These are phyloP conservation scores for Melastoma candidum DNA, from an alignment of 441 rosid genomes.

Conservation along the genomic window DNA sequence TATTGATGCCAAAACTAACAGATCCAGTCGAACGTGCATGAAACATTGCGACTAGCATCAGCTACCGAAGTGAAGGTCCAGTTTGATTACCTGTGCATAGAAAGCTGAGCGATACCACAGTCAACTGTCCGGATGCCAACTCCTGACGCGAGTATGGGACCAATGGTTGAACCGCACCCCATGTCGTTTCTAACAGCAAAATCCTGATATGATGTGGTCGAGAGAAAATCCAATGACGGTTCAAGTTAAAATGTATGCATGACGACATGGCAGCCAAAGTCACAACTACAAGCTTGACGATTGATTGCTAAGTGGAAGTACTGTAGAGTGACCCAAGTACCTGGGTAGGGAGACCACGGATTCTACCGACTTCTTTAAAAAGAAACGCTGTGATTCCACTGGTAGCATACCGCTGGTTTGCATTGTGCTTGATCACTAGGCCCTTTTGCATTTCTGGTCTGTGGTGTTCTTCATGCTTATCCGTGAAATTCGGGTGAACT, in stretches of 20 bases:
- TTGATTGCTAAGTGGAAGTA: not conserved
- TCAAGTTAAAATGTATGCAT: too few species aligned
- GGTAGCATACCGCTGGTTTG: conserved; percentile 91
- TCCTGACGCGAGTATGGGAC: conserved; percentile 93
- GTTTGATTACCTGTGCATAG: conserved; percentile 77
- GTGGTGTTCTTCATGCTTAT: conserved; percentile 88
- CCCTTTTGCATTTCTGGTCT: conserved; percentile 88
- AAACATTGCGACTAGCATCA: not conserved
- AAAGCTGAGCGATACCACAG: conserved; percentile 92
- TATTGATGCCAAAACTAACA: too few species aligned
- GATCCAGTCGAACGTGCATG: too few species aligned
- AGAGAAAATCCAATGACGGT: too few species aligned
- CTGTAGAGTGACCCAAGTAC: conserved; percentile 21
- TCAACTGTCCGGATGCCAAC: conserved; percentile 89
- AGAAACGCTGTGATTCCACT: conserved; percentile 87
- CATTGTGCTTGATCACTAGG: conserved; percentile 90
- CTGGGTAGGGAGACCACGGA: conserved; percentile 81
- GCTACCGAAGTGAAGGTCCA: not conserved
- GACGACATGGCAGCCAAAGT: too few species aligned
- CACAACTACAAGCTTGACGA: not conserved
- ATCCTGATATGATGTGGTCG: conserved; percentile 33
- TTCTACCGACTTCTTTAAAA: conserved; percentile 78
- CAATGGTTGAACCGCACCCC: conserved; percentile 98
- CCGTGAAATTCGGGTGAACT: conserved; percentile 76
- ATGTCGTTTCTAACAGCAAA: conserved; percentile 94